Base-by-base conservation (phyloP, 73 alveolate species). In the Paramecium caudatum region DNA sequence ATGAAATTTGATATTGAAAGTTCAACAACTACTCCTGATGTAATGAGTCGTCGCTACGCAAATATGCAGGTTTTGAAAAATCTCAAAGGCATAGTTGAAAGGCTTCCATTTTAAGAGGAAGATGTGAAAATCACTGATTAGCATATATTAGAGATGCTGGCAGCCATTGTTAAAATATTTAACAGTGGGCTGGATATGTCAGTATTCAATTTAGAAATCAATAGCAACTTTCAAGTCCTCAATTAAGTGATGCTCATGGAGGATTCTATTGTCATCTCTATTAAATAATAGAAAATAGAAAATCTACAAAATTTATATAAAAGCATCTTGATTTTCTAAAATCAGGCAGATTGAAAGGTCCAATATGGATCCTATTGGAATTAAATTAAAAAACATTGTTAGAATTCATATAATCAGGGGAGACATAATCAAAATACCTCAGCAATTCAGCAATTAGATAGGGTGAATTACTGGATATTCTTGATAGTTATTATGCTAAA, bases 101-200 rank as follows among this genome's bases (percentile, higher is more conserved):
- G 30, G 4, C 23, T 55, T 10, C 80, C 80, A 10, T 49, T 27
- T 55, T 55, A 16, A 2, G 80, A 55, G 9, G 10, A 55, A 55
- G 80, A 55, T 27, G 80, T 55, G 6, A 37, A 37, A 23, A 55
- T 55, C 9, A 55, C 23, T 55, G 80, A 55, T 55, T 55, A 21
- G 30, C 30, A 55, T 55, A 55, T 55, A 55, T 55, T 55, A 55
- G 80, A 55, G 12, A 37, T 55, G 30, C 30, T 55, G 30, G 80
- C 80, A 19, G 70, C 30, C n/a, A 27, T 55, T 27, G 80, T 55
- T 16, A 55, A 55, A 43, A 55, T 55, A 23, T 55, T 55, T 15
- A 55, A 55, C 30, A 55, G 80, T 27, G 80, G 80, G 30, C 30
- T 55, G 5, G 80, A 55, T 55, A 55, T 55, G 80, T 55, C 30